Percentiles rank a stretch among this genome's conserved stretches.
phyloP scores from a whole-genome alignment of 257 asterid species.

The Scutellaria galericulata region DNA sequence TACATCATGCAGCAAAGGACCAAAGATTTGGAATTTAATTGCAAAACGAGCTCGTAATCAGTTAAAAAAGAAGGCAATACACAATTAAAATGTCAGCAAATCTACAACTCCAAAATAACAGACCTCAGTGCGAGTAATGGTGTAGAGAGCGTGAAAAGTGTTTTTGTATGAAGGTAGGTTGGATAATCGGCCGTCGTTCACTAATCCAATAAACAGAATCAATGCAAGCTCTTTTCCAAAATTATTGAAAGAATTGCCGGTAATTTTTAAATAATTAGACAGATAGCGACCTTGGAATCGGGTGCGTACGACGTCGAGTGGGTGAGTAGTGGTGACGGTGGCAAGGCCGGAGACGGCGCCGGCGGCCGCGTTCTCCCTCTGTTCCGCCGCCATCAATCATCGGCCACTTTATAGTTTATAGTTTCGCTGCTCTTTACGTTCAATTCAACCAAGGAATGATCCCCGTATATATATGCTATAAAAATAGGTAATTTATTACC shows the following conservation, averaged over 20 bases:
- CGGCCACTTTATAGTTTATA: constrained; percentile 31
- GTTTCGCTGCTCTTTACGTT: constrained; percentile 24
- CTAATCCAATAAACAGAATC: constrained; percentile 41
- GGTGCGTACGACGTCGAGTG: constrained; percentile 95
- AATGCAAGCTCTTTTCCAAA: constrained; percentile 14
- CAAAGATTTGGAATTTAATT: background rate
- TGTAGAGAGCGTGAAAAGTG: constrained; percentile 88
- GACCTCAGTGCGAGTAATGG: constrained; percentile 92
- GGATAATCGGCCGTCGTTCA: constrained; percentile 76
- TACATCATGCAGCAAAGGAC: background rate
- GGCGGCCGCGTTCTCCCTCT: constrained; percentile 97
- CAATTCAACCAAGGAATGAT: background rate
- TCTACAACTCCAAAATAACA: constrained; percentile 30
- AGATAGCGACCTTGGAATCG: constrained; percentile 77
- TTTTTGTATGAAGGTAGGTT: constrained; percentile 69
- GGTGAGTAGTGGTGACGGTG: constrained; percentile 82
- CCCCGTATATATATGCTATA: too few relatives aligned
- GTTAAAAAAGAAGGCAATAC: background rate
- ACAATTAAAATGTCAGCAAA: constrained; percentile 19
- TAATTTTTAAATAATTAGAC: background rate
- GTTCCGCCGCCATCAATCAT: constrained; percentile 65
- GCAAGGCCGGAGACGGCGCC: constrained; percentile 91
- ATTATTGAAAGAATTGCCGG: constrained; percentile 24
- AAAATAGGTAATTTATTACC: too few relatives aligned
- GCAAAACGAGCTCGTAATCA: constrained; percentile 15